A percentile compares a stretch with the other conserved stretches of the same genome.
phyloP scores from a whole-genome alignment of 768 basidiomycete genomes.

The Phlebiopsis flavidoalba region DNA sequence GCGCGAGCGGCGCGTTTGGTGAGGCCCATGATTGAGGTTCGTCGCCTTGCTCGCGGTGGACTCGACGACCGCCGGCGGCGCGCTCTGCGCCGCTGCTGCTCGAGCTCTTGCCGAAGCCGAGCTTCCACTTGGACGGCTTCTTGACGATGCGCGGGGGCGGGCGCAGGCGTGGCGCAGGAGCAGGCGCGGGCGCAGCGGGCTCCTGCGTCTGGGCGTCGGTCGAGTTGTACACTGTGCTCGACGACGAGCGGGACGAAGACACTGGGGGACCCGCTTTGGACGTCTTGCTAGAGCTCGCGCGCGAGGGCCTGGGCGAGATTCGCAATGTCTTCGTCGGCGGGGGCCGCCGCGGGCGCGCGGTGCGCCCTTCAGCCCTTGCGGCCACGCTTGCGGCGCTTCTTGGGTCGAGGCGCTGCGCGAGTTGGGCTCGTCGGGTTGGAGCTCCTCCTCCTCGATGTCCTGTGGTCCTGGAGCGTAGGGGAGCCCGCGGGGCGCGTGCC shows the following conservation, averaged over 20 bases:
- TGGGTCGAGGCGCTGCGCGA: slow-evolving; percentile 64
- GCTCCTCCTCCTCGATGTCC: slow-evolving; percentile 29
- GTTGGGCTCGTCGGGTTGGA: slow-evolving; percentile 34
- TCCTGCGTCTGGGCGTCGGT: not conserved
- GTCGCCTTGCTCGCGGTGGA: slow-evolving; percentile 75
- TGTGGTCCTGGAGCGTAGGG: slow-evolving; percentile 18
- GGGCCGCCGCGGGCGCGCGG: slow-evolving; percentile 11
- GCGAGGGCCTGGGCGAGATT: slow-evolving; percentile 80
- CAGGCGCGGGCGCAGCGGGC: not conserved
- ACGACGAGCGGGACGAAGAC: not conserved
- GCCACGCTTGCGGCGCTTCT: slow-evolving; percentile 80
- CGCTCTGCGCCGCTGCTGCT: slow-evolving; percentile 13
- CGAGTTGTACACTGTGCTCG: not conserved
- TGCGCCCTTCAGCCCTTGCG: slow-evolving; percentile 68
- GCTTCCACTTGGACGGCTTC: slow-evolving; percentile 86
- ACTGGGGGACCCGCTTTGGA: slow-evolving; percentile 16
- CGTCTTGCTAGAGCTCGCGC: slow-evolving; percentile 73
- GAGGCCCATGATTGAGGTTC: slow-evolving; percentile 66
- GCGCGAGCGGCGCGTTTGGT: slow-evolving; percentile 36
- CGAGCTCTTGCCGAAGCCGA: slow-evolving; percentile 62
- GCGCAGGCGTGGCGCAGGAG: slow-evolving; percentile 5
- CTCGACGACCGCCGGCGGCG: slow-evolving; percentile 38
- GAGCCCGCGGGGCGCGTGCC: not conserved
- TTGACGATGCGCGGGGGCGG: slow-evolving; percentile 37
- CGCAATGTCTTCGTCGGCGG: slow-evolving; percentile 49